These are phyloP conservation scores for Rhytidiadelphus loreus DNA, from an alignment of 225 moss, liverwort and hornwort genomes.

Conservation along the genomic window DNA sequence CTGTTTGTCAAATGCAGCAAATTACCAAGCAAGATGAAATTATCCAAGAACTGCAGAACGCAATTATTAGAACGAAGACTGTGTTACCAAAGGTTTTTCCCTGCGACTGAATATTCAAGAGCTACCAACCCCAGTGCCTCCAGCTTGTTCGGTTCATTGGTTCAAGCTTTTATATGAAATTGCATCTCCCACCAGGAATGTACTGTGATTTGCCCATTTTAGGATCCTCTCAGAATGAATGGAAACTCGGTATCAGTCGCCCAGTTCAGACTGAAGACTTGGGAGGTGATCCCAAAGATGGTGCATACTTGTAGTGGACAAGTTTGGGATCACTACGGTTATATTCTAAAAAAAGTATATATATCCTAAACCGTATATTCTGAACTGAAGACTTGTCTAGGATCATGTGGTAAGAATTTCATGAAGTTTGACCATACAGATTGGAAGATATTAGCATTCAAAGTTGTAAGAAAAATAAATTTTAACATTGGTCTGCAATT, in stretches of 20 bases:
- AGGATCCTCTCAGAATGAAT: neutral
- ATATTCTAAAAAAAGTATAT: no score
- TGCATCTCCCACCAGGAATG: neutral
- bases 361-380: no score
- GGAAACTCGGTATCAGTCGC: neutral
- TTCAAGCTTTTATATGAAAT: neutral
- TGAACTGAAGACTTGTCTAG: no score
- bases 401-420: no score
- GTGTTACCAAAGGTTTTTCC: conserved; percentile 25
- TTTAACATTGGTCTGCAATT: no score
- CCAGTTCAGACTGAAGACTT: neutral
- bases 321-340: neutral
- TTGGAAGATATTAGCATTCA: no score
- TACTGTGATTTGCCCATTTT: neutral
- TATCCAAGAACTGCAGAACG: conserved; percentile 25
- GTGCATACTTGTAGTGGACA: neutral
- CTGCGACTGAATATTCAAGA: conserved; percentile 1
- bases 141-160: neutral
- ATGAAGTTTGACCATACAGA: no score
- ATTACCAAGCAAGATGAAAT: conserved; percentile 30
- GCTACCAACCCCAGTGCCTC: neutral
- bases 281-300: neutral
- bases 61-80: conserved; percentile 22
- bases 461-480: no score
- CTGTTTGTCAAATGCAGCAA: conserved; percentile 6